Conservation (phyloP, 164 flowering plant species). For the Liquidambar formosana region DNA sequence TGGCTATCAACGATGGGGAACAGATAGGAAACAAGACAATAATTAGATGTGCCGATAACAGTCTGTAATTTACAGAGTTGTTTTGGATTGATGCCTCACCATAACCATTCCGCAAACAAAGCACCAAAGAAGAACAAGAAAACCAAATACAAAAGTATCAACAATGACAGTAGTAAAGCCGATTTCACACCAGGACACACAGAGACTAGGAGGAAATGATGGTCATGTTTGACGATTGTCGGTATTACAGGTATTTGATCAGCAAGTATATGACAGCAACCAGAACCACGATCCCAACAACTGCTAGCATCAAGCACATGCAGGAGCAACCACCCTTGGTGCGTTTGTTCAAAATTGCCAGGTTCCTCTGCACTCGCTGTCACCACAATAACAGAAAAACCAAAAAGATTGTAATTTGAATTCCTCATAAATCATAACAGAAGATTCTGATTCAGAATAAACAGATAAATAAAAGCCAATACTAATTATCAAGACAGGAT, state of each 20-base stretch:
- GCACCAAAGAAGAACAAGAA: not conserved
- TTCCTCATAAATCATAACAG: no score
- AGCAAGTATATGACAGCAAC: constrained; percentile 56
- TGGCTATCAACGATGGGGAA: no score
- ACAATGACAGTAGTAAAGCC: not conserved
- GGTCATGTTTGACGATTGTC: no score
- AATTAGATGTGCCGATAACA: not conserved
- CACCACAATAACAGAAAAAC: constrained; percentile 5
- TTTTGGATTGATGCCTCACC: not conserved
- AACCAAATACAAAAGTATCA: no score
- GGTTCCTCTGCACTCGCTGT: constrained; percentile 76
- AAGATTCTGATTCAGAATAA: no score
- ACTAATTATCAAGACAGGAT: no score
- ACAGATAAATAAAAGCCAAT: no score
- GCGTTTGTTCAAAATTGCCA: constrained; percentile 71
- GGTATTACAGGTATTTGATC: constrained; percentile 62
- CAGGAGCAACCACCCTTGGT: constrained; percentile 88
- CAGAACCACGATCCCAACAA: constrained; percentile 62
- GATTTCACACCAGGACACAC: constrained; percentile 9
- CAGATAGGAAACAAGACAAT: no score
- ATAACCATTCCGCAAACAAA: not conserved
- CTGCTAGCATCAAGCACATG: constrained; percentile 62
- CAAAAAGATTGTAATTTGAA: no score
- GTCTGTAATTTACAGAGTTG: not conserved
- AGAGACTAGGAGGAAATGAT: not conserved